These are phyloP conservation scores for Eucalyptus cloeziana DNA, from an alignment of 345 rosid genomes.

Conservation along the genomic window DNA sequence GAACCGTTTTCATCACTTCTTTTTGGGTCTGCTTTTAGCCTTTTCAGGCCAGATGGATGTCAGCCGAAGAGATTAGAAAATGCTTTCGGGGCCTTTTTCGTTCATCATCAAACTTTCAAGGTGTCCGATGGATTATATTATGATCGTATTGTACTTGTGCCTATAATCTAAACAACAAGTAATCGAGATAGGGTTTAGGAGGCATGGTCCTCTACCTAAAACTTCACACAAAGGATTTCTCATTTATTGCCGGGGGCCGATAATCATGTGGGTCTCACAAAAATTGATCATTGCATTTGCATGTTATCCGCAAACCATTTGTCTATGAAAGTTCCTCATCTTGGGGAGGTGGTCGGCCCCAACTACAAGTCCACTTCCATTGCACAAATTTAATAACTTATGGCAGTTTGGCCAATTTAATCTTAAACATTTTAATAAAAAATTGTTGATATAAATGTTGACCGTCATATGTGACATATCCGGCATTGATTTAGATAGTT, in stretches of 20 bases:
- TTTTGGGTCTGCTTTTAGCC: background rate
- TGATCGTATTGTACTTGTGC: background rate
- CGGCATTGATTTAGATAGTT: rapidly evolving
- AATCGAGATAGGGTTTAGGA: background rate
- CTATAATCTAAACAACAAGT: background rate
- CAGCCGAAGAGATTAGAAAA: background rate
- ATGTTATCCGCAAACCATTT: background rate
- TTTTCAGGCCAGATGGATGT: background rate
- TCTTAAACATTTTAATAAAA: no score
- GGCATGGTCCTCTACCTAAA: background rate
- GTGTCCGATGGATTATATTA: background rate
- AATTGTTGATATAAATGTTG: rapidly evolving
- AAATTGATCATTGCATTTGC: background rate
- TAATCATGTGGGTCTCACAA: background rate
- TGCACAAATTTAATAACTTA: background rate
- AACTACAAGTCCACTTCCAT: background rate
- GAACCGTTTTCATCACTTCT: background rate
- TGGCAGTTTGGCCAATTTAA: rapidly evolving
- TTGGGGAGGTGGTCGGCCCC: background rate
- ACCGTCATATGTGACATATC: rapidly evolving
- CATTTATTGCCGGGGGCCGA: background rate
- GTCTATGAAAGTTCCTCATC: background rate
- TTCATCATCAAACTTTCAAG: background rate
- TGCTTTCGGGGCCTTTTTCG: background rate
- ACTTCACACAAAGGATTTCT: background rate